Percentiles rank a stretch among this genome's conserved stretches.
These are phyloP conservation scores for Selenicereus undatus DNA, from an alignment of 148 eudicot species.

Conservation along the genomic window DNA sequence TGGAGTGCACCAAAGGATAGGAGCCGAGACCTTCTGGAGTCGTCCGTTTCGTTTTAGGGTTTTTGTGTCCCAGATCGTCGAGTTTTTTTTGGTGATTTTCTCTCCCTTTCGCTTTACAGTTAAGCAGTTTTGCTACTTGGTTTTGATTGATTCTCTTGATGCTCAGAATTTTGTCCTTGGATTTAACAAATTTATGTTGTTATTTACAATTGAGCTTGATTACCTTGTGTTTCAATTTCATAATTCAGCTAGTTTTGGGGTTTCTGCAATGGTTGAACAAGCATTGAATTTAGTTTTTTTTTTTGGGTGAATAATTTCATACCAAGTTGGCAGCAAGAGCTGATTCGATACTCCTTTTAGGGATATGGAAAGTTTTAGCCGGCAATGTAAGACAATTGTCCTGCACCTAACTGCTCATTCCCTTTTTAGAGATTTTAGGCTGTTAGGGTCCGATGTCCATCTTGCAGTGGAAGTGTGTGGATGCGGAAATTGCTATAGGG, in stretches of 20 bases:
- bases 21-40: constrained; percentile 5
- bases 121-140: neutral
- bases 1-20: constrained; percentile 7
- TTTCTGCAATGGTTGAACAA: neutral
- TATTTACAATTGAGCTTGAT: neutral
- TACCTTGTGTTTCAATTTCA: neutral
- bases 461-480: too few species aligned
- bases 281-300: neutral
- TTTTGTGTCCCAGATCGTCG: neutral
- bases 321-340: neutral
- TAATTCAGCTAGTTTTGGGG: neutral
- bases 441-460: neutral
- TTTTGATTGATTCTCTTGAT: neutral
- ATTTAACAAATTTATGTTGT: neutral
- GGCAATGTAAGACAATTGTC: too few species aligned
- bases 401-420: too few species aligned
- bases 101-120: neutral
- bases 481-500: too few species aligned
- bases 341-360: neutral
- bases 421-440: neutral
- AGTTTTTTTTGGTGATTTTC: neutral
- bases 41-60: neutral
- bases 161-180: neutral
- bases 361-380: too few species aligned
- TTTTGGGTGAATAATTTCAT: neutral